Evolutionary conservation across 257 asterid genomes (phyloP), one percentile per base, ranked within the genome.

Genomic region (Rauvolfia tetraphylla): DNA sequence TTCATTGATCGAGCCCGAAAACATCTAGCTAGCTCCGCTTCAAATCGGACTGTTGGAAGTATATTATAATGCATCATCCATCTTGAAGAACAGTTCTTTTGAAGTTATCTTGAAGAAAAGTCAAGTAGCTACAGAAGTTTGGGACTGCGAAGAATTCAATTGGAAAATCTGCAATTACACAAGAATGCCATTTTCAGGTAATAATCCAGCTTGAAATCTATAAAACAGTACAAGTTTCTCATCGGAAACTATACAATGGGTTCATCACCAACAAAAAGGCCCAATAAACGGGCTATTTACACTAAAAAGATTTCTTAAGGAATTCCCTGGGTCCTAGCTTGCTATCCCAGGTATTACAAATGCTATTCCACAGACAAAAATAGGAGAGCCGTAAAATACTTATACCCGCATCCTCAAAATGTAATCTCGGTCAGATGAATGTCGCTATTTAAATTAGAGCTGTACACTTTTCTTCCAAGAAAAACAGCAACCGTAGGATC

Each of bases 391-490:
- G 68, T 22, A 12, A 18, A 48, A 48, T 12, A 72, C 27, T 14
- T 27, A 11, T 13, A 38, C 61, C 66, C 23, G 27, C 48, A 14
- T 31, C 75, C 7, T 7, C 18, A 34, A 53, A 57, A 41, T 25
- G 22, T 67, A 53, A 67, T 66, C 78, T 57, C 71, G 38, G 31
- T 46, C 68, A 31, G 68, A 44, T 41, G 73, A 71, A 68, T 46
- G 49, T 65, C 34, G 75, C 74, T 62, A 51, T 66, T 80, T 68
- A 42, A 66, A 72, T 68, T 71, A 76, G 83, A 59, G 73, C 76
- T 73, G 81, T 73, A 81, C 81, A 84, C 76, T 70, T 59, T 63
- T 76, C 51, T 57, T 77, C 13, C 34, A 29, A 49, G 29, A 72
- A n/a, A 49, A 67, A 36, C 8, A 66, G 72, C 83, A 49, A 61